Evolutionary conservation across 2,329 filamentous ascomycete species (phyloP), one percentile per base, ranked within the genome.

Genomic region (Mycogone perniciosa): DNA sequence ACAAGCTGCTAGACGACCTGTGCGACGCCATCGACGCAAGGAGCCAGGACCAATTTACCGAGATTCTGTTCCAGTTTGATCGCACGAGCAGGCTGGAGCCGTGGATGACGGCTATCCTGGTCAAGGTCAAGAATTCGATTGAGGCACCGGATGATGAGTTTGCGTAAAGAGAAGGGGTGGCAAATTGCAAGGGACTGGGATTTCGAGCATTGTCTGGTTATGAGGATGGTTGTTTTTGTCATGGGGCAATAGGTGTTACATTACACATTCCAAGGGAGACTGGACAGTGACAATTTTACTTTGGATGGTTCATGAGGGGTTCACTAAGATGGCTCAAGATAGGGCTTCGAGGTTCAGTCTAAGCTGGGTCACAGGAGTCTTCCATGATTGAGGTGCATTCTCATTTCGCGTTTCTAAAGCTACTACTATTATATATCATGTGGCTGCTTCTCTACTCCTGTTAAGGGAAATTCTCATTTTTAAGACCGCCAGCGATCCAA

Each of bases 21-120:
- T 74, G 81, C 31, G 83, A 86, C 53, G 82, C 88, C 4, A 77
- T 96, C 52, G 85, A 93, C 64, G 78, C 81, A 31, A 84, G 85
- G 50, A 88, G 95, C 62, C 85, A 87, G 67, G 89, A 96, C 61
- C 76, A 79, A 54, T 97, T 95, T 63, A 81, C 86, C 26, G 89
- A 95, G 64, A 90, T 91, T 67, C 71, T 93, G 56, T 95, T 87
- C 75, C 84, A 92, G 67, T 97, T 82, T 65, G 90, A 96, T 67
- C 88, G 95, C 73, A 77, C 96, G 73, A 93, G 85, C 73, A 93
- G 93, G 76, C 73, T 97, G 63, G 91, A 96, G 66, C 93, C 92
- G 75, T 97, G 92, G 92, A 96, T 96, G 85, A 96, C 88, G 46
- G 88, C 86, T 31, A 74, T 96, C 52, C 70, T 96, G 56, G 73